phyloP scores from a whole-genome alignment of 441 rosid genomes.

The Breynia disticha region DNA sequence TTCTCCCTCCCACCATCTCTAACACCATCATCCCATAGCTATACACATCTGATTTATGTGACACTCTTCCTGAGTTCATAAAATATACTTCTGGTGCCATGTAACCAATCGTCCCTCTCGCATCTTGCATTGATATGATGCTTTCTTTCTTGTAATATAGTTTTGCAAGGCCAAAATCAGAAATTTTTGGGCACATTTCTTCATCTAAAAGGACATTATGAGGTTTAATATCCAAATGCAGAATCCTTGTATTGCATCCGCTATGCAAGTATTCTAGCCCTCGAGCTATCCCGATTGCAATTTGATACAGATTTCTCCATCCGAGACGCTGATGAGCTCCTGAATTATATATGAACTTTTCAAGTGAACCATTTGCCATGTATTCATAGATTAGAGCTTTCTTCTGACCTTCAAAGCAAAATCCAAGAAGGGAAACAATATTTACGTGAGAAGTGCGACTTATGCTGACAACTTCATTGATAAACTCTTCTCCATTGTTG shows the following conservation, averaged over 20 bases:
- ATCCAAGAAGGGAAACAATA: slow-evolving; percentile 21
- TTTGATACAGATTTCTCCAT: slow-evolving; percentile 14
- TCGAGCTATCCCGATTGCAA: slow-evolving; percentile 17
- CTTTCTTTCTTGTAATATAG: slow-evolving; percentile 7
- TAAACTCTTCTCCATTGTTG: slow-evolving; percentile 20
- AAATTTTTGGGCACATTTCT: slow-evolving; percentile 13
- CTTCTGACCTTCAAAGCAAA: slow-evolving; percentile 21
- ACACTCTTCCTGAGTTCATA: slow-evolving; percentile 16
- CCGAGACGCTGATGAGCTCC: not conserved
- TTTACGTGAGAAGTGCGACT: slow-evolving; percentile 26
- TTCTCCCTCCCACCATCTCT: slow-evolving; percentile 18
- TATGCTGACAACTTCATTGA: slow-evolving; percentile 30
- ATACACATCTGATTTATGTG: slow-evolving; percentile 20
- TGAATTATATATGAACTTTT: slow-evolving; percentile 16
- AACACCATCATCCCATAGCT: slow-evolving; percentile 24
- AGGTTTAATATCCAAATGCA: slow-evolving; percentile 23
- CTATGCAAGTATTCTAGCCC: slow-evolving; percentile 21
- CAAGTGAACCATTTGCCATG: slow-evolving; percentile 32
- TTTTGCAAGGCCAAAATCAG: slow-evolving; percentile 21
- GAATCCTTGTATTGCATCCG: slow-evolving; percentile 16
- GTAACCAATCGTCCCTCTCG: slow-evolving; percentile 20
- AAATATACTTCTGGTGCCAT: slow-evolving; percentile 21
- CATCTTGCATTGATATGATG: not conserved
- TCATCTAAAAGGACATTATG: slow-evolving; percentile 13
- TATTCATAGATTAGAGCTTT: slow-evolving; percentile 31